Evolutionary conservation across 495 filamentous ascomycete species (phyloP), one percentile per base, ranked within the genome.

Genomic region (Xylaria grammica): DNA sequence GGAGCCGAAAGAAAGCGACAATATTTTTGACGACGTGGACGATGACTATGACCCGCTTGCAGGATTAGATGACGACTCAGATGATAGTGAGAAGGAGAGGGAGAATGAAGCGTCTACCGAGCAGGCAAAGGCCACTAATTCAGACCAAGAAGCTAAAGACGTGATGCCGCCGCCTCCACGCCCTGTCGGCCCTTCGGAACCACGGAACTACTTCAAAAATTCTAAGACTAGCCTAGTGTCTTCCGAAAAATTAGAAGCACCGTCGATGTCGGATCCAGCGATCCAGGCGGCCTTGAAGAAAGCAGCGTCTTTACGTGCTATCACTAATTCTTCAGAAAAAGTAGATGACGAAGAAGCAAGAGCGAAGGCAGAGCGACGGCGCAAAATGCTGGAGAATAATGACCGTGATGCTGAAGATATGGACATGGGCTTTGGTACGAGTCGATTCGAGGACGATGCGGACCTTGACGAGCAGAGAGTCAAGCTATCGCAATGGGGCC

Each of bases 391-490:
- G 10, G 85, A 91, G 67, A 84, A 87, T 48, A 85, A 88, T 46
- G 90, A 90, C 65, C 85, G 94, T 46, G 95, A 99, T 77, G 87
- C 91, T 11, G 91, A 93, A 46, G 95, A 99, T 77, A 85, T 99
- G 79, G 95, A 99, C 69, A 81, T 97, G 75, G 95, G 93, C 34
- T 98, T 99, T 72, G 95, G 96, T 7, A 89, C 89, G 17, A 93
- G 89, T 66, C 85, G 93, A 24, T 85, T 89, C 62, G 92, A 89
- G 50, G 93, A 96, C 69, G 90, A 89, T 44, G 92, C 90, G 42
- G 93, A 96, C 52, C 55, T 76, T 26, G 78, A 76, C 13, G 87
- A 83, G 36, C 79, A 82, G 60, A 86, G 80, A 65, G 80, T 92
- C 46, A 87, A 91, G 71, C 75, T 95, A 40, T 87, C 85, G 1